Conservation (phyloP, 2,329 filamentous ascomycete genomes). For the Phaeophleospora eucalypticola region DNA sequence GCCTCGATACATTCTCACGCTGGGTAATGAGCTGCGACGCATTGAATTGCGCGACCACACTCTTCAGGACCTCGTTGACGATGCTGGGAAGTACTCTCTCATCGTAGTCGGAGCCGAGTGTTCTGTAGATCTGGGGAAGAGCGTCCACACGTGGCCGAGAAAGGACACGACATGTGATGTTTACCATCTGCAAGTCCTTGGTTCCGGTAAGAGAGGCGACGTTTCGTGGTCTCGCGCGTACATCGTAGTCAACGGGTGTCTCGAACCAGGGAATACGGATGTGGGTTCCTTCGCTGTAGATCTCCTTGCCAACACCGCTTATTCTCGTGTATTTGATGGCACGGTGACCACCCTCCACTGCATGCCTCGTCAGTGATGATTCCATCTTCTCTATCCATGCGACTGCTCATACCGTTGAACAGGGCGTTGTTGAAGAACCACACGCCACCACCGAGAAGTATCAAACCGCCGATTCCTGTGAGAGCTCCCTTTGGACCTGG, state of each 20-base stretch:
- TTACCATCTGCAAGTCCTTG: slow-evolving; percentile 99
- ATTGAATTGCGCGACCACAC: slow-evolving; percentile 98
- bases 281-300: slow-evolving; percentile 96
- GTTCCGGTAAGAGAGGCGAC: slow-evolving; percentile 96
- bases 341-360: slow-evolving; percentile 93
- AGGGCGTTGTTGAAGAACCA: slow-evolving; percentile 60
- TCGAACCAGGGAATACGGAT: slow-evolving; percentile 95
- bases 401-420: slow-evolving; percentile 57
- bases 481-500: slow-evolving; percentile 49
- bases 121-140: slow-evolving; percentile 94
- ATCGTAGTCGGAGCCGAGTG: slow-evolving; percentile 91
- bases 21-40: slow-evolving; percentile 98
- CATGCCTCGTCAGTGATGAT: neutral
- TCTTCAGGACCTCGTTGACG: slow-evolving; percentile 98
- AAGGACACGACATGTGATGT: slow-evolving; percentile 99
- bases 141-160: slow-evolving; percentile 83
- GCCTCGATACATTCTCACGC: slow-evolving; percentile 88
- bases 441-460: slow-evolving; percentile 53
- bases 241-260: slow-evolving; percentile 92
- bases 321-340: slow-evolving; percentile 94
- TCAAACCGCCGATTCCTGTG: slow-evolving; percentile 51
- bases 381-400: neutral
- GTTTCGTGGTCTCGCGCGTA: slow-evolving; percentile 94
- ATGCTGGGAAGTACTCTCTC: slow-evolving; percentile 97
- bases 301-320: slow-evolving; percentile 91